Conservation (phyloP, 306 rosid species). For the Vigna mungo region DNA sequence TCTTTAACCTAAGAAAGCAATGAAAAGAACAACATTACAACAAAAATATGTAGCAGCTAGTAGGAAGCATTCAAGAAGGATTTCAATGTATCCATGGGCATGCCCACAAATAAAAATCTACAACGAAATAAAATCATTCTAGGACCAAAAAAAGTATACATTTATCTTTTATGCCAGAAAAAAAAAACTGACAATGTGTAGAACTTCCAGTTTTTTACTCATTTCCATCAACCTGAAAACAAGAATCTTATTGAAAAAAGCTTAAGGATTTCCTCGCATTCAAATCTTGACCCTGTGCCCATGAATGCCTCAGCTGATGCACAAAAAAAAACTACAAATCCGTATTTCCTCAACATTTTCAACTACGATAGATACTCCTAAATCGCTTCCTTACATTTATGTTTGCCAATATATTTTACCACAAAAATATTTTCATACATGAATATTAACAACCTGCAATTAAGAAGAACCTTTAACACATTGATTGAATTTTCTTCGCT, state of each 20-base stretch:
- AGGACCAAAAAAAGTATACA: not conserved
- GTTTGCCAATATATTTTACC: not conserved
- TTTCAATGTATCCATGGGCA: conserved; percentile 26
- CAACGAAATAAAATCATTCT: not conserved
- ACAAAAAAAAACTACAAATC: not conserved
- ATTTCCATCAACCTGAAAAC: conserved; percentile 25
- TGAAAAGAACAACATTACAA: conserved; percentile 28
- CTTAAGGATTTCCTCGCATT: not conserved
- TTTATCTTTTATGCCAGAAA: not conserved
- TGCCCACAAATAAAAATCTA: conserved; percentile 8
- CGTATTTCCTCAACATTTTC: not conserved
- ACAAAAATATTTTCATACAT: too few relatives aligned
- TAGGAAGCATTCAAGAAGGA: conserved; percentile 30
- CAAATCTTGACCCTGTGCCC: not conserved
- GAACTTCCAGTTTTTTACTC: not conserved
- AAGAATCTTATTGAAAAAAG: not conserved
- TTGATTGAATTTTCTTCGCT: too few relatives aligned
- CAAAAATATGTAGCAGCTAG: conserved; percentile 25
- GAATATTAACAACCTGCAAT: too few relatives aligned
- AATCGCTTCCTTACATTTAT: not conserved
- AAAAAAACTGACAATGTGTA: not conserved
- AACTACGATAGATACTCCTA: not conserved
- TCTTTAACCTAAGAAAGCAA: conserved; percentile 60
- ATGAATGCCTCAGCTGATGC: conserved; percentile 2
- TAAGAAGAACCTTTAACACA: too few relatives aligned